Evolutionary conservation across 2,329 filamentous ascomycete genomes (phyloP).

Genomic region (Xylariomycetidae sp.): DNA sequence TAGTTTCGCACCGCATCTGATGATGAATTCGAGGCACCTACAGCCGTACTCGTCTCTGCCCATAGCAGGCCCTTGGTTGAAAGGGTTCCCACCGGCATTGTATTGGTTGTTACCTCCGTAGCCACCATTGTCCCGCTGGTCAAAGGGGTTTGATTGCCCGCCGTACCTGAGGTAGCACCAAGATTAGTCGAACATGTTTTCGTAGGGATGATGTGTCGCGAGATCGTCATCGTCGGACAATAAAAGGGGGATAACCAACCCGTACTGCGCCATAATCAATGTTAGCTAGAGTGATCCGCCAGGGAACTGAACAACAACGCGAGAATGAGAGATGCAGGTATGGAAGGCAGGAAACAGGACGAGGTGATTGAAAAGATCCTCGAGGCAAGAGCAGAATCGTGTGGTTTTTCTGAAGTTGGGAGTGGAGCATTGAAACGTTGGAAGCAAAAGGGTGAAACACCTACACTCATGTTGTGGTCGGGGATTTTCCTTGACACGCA

Average conservation of each 20-base stretch:
- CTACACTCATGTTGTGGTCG: constrained; percentile 50
- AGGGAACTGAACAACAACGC: constrained; percentile 11
- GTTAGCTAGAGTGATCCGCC: constrained; percentile 28
- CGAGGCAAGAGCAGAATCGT: constrained; percentile 3
- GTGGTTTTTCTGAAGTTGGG: constrained; percentile 4
- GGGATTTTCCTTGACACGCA: constrained; percentile 3
- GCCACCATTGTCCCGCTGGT: constrained; percentile 41
- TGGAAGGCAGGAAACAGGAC: constrained; percentile 3
- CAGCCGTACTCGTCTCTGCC: constrained; percentile 33
- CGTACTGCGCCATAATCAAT: constrained; percentile 47
- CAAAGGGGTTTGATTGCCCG: constrained; percentile 52
- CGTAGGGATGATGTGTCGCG: too few relatives aligned
- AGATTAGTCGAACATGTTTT: constrained; percentile 28
- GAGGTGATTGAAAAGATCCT: constrained; percentile 1
- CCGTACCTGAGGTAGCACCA: constrained; percentile 43
- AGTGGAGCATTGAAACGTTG: constrained; percentile 21
- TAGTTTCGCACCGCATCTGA: constrained; percentile 3
- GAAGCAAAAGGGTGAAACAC: constrained; percentile 31
- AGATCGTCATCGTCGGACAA: too few relatives aligned
- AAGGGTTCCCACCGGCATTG: too few relatives aligned
- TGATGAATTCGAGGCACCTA: constrained; percentile 19
- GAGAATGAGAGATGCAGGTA: too few relatives aligned
- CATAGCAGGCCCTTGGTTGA: constrained; percentile 13
- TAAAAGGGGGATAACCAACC: constrained; percentile 37
- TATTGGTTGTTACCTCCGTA: constrained; percentile 26